Conservation (phyloP, 768 basidiomycete genomes). For the Leccinum sublutescens region DNA sequence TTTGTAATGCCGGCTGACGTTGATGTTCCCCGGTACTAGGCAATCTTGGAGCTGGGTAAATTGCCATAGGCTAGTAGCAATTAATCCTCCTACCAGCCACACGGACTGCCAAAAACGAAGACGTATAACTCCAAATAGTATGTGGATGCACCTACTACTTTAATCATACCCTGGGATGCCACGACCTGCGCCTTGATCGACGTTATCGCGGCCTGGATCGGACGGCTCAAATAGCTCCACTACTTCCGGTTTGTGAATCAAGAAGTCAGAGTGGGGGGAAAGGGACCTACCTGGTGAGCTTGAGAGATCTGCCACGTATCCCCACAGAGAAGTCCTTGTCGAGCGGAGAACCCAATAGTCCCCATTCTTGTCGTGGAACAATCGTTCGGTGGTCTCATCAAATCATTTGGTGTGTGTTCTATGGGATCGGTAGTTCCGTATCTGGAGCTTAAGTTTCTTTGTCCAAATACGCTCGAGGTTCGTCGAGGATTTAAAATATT, state of each 20-base stretch:
- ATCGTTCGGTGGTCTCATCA: constrained; percentile 79
- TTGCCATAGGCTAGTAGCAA: constrained; percentile 76
- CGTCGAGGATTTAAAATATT: not conserved
- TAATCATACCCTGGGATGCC: constrained; percentile 64
- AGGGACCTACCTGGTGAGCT: constrained; percentile 59
- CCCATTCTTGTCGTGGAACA: constrained; percentile 69
- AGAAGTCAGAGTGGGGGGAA: constrained; percentile 7
- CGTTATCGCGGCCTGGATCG: constrained; percentile 61
- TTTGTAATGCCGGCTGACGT: constrained; percentile 72
- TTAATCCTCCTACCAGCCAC: constrained; percentile 78
- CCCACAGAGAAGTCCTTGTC: constrained; percentile 72
- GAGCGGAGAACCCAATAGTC: constrained; percentile 72
- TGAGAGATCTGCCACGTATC: constrained; percentile 70
- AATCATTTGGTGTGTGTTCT: constrained; percentile 76
- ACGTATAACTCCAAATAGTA: not conserved
- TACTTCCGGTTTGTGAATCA: constrained; percentile 39
- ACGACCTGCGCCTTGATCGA: constrained; percentile 73
- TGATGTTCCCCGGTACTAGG: constrained; percentile 51
- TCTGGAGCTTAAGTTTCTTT: constrained; percentile 75
- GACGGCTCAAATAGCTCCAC: constrained; percentile 79
- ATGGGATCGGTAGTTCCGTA: constrained; percentile 70
- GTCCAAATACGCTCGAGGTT: constrained; percentile 10
- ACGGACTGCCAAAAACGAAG: constrained; percentile 51
- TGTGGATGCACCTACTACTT: constrained; percentile 36
- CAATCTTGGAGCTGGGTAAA: constrained; percentile 73